phyloP scores from a whole-genome alignment of 176 grass and related monocot genomes.

The Avena eriantha region DNA sequence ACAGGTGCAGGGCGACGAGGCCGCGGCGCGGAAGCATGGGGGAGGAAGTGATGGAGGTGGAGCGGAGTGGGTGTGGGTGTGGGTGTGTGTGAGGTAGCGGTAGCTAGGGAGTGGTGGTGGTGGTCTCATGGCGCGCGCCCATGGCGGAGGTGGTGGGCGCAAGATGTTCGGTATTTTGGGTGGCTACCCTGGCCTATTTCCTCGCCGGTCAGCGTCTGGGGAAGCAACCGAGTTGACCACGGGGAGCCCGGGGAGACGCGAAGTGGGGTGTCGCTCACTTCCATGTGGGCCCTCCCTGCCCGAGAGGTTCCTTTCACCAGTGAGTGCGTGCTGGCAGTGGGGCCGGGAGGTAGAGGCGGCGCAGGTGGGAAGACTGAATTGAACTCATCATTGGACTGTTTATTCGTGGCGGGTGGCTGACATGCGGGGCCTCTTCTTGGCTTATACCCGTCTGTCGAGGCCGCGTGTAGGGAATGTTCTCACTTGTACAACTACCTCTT shows the following conservation, averaged over 20 bases:
- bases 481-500: neutral
- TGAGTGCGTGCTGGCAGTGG: neutral
- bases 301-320: neutral
- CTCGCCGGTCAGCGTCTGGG: conserved; percentile 16
- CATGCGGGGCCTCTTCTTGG: neutral
- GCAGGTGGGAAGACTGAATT: conserved; percentile 16
- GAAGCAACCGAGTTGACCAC: conserved; percentile 53
- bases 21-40: conserved; percentile 55
- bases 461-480: neutral
- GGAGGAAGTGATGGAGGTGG: neutral
- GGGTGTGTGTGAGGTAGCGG: conserved; percentile 31
- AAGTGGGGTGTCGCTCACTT: neutral
- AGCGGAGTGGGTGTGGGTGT: conserved; percentile 35
- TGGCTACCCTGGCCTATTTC: conserved; percentile 43
- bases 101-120: conserved; percentile 13
- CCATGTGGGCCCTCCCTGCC: neutral
- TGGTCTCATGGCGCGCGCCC: conserved; percentile 44
- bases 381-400: neutral
- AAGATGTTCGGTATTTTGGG: conserved; percentile 40
- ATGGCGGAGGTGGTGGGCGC: conserved; percentile 39
- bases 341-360: conserved; percentile 13
- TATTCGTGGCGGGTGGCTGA: neutral
- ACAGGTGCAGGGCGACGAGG: neutral
- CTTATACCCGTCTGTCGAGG: too few species aligned
- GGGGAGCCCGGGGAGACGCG: neutral